Evolutionary conservation across 148 eudicot species (phyloP), one percentile per base, ranked within the genome.

Genomic region (Chenopodium album): DNA sequence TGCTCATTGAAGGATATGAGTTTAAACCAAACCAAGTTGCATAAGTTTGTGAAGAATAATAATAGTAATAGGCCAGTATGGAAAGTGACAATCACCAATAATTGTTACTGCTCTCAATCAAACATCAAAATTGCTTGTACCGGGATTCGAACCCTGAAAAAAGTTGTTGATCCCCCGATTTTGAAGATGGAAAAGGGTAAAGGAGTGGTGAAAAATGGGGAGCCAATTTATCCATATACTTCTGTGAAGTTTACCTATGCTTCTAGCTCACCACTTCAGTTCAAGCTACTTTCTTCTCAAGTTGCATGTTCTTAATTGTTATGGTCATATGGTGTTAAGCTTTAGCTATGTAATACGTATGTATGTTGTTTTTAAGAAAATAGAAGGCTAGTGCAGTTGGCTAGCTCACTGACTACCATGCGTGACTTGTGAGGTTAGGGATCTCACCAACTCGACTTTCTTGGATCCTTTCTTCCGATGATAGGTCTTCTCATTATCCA

Each of bases 251-350:
- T 84, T 32, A 84, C 82, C 50, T 84, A 84, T 75, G 85, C 76
- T 84, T 84, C 82, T 81, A 44, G 37, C 54, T 20, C 46, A 22
- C 85, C 85, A 6, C 80, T 80, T 41, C 76, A 65, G 12, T 84
- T 79, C 56, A 79, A 70, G 79, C 71, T 84, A 31, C 29, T 84
- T 59, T 84, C 85, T 66, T 84, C 85, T 67, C 85, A 84, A 75
- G 34, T 84, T 12, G 82, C 71, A n/a, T 84, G 85, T 29, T 84
- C 85, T 56, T 84, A 79, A 28, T 47, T 2, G 28, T 9, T 73
- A 48, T 22, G 1, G 44, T 41, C 44, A 41, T 41, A 13, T 74
- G 14, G 3, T 23, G 17, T 4, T 13, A 59, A 59, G 7, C 7
- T 59, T 23, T 23, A 23, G 23, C 23, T 23, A 23, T 23, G 23